Evolutionary conservation across 768 basidiomycete genomes (phyloP), one percentile per base, ranked within the genome.

Genomic region (Mycena vitilis): DNA sequence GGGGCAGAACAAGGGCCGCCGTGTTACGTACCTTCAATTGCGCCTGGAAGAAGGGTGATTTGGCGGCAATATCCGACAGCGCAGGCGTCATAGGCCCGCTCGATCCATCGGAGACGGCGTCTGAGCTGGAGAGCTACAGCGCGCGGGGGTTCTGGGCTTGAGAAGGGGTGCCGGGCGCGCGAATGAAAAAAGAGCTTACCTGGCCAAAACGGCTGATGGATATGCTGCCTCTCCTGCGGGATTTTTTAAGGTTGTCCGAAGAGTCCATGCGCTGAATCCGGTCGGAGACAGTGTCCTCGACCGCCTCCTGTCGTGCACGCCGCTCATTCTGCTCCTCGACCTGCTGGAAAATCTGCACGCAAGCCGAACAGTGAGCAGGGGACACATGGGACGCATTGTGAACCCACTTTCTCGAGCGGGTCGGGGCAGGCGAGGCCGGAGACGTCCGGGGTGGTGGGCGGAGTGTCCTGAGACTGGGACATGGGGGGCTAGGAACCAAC

Each of bases 151-250:
- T 63, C 70, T 22, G 2, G 30, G 30, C 30, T 30, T 30, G 34
- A 45, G 18, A 13, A 58, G 23, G 42, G 16, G 30, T 45, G 6
- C 18, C 7, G 42, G 13, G 34, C 10, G 64, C 56, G n/a, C 45
- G 20, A n/a, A 58, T 34, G 40, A 45, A 63, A 52, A 66, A 45
- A 63, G 52, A 66, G 60, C 80, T 65, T 55, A 89, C 88, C 83
- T 89, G 85, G 34, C 90, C 89, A 70, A 89, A 87, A 20, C 87
- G 82, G 61, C 87, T 87, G 49, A 91, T 82, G 0, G 88, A 89
- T 44, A 91, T 81, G 60, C 86, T 88, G 20, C 84, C 85, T 54
- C 84, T 78, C 65, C 84, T 80, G 51, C 81, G 78, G 47, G 77
- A 76, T 57, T 81, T 84, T n/a, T 42, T 64, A n/a, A 71, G 44